phyloP scores from a whole-genome alignment of 495 filamentous ascomycete genomes.

The Oleoguttula mirabilis region DNA sequence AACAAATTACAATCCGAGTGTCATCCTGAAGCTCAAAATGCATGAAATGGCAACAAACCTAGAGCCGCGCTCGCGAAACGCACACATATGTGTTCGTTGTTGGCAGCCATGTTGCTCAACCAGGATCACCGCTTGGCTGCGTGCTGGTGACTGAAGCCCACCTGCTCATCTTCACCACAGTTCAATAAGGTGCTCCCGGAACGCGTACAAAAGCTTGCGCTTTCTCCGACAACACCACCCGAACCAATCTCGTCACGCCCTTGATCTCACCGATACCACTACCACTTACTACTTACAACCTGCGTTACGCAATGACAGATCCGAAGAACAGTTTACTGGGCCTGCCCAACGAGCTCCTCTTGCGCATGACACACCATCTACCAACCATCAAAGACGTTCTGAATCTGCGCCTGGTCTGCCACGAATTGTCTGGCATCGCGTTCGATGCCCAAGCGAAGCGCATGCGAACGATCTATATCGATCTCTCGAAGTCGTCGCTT shows the following conservation, averaged over 20 bases:
- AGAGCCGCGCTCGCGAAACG: neutral
- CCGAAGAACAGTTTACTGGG: too few species aligned
- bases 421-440: neutral
- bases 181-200: too few species aligned
- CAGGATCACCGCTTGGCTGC: too few species aligned
- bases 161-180: neutral
- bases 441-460: neutral
- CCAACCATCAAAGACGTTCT: neutral
- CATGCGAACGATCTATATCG: neutral
- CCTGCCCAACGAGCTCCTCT: neutral
- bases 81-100: too few species aligned
- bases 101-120: too few species aligned
- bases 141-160: neutral
- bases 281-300: too few species aligned
- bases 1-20: neutral
- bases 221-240: too few species aligned
- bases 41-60: too few species aligned
- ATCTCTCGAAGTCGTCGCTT: neutral
- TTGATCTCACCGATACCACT: too few species aligned
- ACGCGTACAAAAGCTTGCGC: too few species aligned
- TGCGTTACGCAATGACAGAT: too few species aligned
- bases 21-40: neutral
- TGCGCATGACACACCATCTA: neutral
- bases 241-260: too few species aligned
- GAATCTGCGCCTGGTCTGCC: neutral